Evolutionary conservation across 768 basidiomycete species (phyloP), one percentile per base, ranked within the genome.

Genomic region (Aureoboletus auriporus): DNA sequence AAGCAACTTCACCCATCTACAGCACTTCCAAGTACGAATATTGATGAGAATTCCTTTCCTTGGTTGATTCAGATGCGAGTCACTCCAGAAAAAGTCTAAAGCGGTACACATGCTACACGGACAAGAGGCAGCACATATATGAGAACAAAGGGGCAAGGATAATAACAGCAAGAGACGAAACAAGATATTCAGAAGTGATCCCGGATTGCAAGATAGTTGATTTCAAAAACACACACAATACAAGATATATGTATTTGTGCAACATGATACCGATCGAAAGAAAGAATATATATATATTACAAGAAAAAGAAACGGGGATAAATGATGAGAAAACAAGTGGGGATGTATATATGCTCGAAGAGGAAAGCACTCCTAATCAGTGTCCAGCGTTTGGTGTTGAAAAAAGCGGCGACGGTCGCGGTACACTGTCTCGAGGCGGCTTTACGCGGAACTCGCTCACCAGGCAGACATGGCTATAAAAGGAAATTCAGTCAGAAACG

Each of bases 391-490:
- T 71, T 44, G 70, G 65, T 43, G 67, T 64, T 17, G 68, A 64
- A 55, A 76, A 73, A 23, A 70, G 60, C 8, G 69, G 68, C n/a
- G 68, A 64, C 4, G 73, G 65, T 30, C 69, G 71, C 28, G 63
- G 59, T 20, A 57, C 60, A 42, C 50, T 56, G 14, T 77, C 82
- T 63, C 80, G 75, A 27, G 80, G 86, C 7, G 83, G 84, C 59
- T 86, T 89, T 51, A 92, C 79, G 49, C 89, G 82, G 74, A 92
- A 89, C 66, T 90, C 84, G 61, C 77, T 70, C 53, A 79, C 72
- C 51, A 91, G 74, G 52, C 79, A 82, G 48, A 92, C 69, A 61
- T 92, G 89, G 63, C 89, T 91, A 55, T 31, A 53, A 60, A 59
- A 46, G 42, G 53, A 30, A 51, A 42, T 42, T 51, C 27, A 29